These are phyloP conservation scores for Firmiana major DNA, from an alignment of 345 rosid species.

Conservation along the genomic window DNA sequence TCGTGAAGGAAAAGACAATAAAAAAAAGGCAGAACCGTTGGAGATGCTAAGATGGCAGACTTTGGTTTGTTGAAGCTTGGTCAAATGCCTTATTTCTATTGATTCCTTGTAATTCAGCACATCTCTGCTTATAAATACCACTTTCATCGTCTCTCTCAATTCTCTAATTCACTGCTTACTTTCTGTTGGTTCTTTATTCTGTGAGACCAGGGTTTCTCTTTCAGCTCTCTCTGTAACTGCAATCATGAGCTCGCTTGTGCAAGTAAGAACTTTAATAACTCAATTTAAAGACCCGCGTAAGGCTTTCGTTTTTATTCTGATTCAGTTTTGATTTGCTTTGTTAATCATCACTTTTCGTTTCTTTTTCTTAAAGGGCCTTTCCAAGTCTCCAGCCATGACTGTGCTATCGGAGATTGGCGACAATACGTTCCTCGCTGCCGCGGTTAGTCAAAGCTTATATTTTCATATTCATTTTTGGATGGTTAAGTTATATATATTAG, in stretches of 20 bases:
- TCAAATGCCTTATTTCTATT: no score
- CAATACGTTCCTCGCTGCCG: conserved; percentile 98
- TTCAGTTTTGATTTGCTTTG: not conserved
- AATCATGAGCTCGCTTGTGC: conserved; percentile 59
- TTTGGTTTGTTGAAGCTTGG: no score
- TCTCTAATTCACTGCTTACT: no score
- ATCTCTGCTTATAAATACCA: no score
- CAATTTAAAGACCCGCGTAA: not conserved
- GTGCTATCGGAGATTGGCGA: conserved; percentile 96
- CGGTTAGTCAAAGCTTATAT: conserved; percentile 45
- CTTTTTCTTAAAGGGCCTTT: conserved; percentile 58
- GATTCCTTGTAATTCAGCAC: no score
- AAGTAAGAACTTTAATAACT: conserved; percentile 31
- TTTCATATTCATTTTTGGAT: not conserved
- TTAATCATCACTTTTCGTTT: not conserved
- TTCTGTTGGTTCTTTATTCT: not conserved
- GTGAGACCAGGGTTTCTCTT: not conserved
- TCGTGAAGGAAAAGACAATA: no score
- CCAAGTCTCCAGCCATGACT: conserved; percentile 95
- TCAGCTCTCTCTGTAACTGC: not conserved
- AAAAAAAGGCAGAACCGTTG: no score
- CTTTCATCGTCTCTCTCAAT: no score
- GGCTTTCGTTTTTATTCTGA: not conserved
- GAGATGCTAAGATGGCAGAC: no score
- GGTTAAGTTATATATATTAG: not conserved